Percentiles rank a stretch among this genome's conserved stretches.
Evolutionary conservation across 805 yeast species (phyloP).

Genomic region (Metschnikowia vanudenii): DNA sequence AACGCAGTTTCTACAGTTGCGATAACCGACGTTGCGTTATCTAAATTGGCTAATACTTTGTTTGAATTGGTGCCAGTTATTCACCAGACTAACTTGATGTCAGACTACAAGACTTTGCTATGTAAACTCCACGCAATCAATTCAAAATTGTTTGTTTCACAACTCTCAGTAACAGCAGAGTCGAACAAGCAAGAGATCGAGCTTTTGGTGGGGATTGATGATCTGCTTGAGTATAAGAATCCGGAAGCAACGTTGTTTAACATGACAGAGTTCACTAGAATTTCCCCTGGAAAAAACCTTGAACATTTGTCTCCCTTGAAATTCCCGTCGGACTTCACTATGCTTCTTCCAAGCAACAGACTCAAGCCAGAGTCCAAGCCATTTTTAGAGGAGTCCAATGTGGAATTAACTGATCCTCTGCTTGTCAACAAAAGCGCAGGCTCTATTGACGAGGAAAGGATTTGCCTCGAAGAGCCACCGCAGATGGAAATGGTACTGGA

Average conservation of each 20-base stretch:
- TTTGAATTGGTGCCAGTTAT: constrained; percentile 35
- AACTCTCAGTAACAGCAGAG: constrained; percentile 23
- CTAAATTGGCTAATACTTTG: constrained; percentile 25
- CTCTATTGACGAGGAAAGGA: constrained; percentile 1
- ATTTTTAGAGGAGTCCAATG: not conserved
- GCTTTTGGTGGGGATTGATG: constrained; percentile 32
- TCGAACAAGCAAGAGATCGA: constrained; percentile 34
- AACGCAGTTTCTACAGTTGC: constrained; percentile 32
- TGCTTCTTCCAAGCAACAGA: constrained; percentile 26
- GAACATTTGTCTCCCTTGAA: constrained; percentile 31
- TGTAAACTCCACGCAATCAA: constrained; percentile 30
- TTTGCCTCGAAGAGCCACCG: constrained; percentile 5
- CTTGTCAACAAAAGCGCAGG: not conserved
- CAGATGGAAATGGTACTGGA: constrained; percentile 5
- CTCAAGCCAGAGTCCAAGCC: constrained; percentile 1
- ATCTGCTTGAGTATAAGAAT: constrained; percentile 15
- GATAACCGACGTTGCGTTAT: constrained; percentile 32
- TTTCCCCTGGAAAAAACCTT: constrained; percentile 20
- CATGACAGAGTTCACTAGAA: constrained; percentile 31
- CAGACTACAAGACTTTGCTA: constrained; percentile 25
- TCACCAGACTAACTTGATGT: constrained; percentile 29
- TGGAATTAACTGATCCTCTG: not conserved
- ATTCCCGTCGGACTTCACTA: constrained; percentile 32
- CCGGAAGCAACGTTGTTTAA: constrained; percentile 17
- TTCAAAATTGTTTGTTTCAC: constrained; percentile 26